Conservation (phyloP, 345 rosid species). For the Linum lewisii region DNA sequence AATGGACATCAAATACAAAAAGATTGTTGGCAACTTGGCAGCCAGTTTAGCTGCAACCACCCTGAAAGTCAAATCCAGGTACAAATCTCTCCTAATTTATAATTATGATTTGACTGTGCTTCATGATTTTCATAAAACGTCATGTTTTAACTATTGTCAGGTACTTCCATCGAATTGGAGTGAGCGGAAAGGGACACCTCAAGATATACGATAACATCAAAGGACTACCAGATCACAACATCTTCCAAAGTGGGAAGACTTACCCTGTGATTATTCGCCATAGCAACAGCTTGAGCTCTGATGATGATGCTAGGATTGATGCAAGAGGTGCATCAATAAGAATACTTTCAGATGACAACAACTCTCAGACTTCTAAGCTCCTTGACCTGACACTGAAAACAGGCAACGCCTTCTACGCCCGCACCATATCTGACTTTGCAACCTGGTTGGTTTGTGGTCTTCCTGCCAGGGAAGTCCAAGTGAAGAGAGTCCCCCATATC, state of each 20-base stretch:
- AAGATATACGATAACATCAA: conserved; percentile 36
- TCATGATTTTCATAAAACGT: too few species aligned
- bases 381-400: conserved; percentile 62
- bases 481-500: conserved; percentile 43
- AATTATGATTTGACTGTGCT: too few species aligned
- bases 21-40: conserved; percentile 50
- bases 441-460: conserved; percentile 69
- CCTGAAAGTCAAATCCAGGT: conserved; percentile 53
- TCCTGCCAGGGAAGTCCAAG: conserved; percentile 50
- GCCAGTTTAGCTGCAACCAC: conserved; percentile 53
- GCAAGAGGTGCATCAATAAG: conserved; percentile 56
- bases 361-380: conserved; percentile 14
- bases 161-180: conserved; percentile 55
- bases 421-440: conserved; percentile 51
- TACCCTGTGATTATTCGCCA: conserved; percentile 43
- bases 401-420: conserved; percentile 57
- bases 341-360: conserved; percentile 28
- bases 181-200: conserved; percentile 40
- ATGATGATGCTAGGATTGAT: conserved; percentile 66
- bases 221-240: conserved; percentile 41
- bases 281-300: conserved; percentile 63
- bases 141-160: background rate
- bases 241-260: conserved; percentile 38
- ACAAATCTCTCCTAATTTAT: background rate
- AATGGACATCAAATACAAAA: conserved; percentile 56